Evolutionary conservation across 2,329 filamentous ascomycete genomes (phyloP), one percentile per base, ranked within the genome.

Genomic region (Hymenoscyphus salicellus): DNA sequence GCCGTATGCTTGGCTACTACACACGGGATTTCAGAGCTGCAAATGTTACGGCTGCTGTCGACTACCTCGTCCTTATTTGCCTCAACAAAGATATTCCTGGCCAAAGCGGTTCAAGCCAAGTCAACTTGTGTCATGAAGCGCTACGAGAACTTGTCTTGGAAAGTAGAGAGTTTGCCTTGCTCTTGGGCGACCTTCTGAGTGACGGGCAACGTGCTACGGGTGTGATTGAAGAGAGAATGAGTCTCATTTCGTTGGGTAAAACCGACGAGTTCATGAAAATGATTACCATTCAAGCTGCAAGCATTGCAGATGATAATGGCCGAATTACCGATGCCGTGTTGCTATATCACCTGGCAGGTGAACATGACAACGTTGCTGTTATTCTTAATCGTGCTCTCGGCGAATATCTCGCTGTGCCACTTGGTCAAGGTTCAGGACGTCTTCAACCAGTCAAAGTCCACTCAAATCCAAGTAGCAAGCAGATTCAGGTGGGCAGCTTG

Each of bases 101-200:
- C 23, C 85, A 91, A 63, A 82, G 89, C 5, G 93, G 92, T 63
- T 87, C 86, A 66, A 88, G 89, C 55, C 94, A 97, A 75, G 86
- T 88, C 61, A 86, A 85, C 58, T 85, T 97, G 43, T 98, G 94
- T 78, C 92, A 97, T 77, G 92, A 97, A 77, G 94, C 93, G 6
- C 82, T 99, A 64, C 91, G 93, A 41, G 95, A 98, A 77, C 87
- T 98, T 63, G 93, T 97, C 30, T 83, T 99, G n/a, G 95, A 99
- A 79, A 97, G 93, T 23, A 88, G 94, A 70, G 95, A 99, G 75
- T 99, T 98, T 77, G 94, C 93, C 73, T 91, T 92, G 73, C 82
- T 99, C 16, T 87, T 99, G 58, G 95, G 96, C 61, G 96, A 99
- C 75, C 93, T 99, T 72, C 86, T 88, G 65, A 86, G 87, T 1